Conservation (phyloP, 371 early-diverging fungal species). For the Dinochytrium kinnereticum region DNA sequence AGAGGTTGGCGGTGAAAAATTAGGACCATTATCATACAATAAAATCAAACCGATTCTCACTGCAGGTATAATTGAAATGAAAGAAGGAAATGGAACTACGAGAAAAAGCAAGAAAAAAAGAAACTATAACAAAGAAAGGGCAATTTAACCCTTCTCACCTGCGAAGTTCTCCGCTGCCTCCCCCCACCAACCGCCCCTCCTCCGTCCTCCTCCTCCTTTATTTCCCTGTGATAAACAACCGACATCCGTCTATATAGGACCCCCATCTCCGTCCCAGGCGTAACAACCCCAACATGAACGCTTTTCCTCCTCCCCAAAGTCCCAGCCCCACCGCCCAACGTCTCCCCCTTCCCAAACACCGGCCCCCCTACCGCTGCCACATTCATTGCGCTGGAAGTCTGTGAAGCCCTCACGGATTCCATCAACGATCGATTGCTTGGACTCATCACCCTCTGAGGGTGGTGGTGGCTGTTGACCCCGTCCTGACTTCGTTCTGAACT, state of each 20-base stretch:
- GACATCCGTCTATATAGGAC: not conserved
- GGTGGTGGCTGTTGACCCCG: not conserved
- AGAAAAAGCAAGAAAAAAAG: not conserved
- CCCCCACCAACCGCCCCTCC: not conserved
- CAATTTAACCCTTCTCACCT: not conserved
- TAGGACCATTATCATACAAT: no score
- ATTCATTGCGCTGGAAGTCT: no score
- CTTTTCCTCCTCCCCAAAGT: not conserved
- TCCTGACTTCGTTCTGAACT: not conserved
- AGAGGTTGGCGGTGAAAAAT: no score
- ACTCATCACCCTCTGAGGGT: not conserved
- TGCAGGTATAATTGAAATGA: no score
- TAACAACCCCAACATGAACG: not conserved
- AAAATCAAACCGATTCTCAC: no score
- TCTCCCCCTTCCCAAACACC: not conserved
- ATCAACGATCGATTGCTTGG: not conserved
- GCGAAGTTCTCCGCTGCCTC: not conserved
- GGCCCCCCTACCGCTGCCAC: no score
- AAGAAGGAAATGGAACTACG: no score
- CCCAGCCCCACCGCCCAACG: not conserved
- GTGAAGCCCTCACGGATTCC: no score
- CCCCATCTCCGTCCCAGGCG: not conserved
- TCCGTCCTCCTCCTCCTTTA: not conserved
- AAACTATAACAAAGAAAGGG: not conserved
- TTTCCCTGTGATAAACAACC: not conserved